phyloP scores from a whole-genome alignment of 139 green algal genomes.

The Edaphochlamys debaryana region DNA sequence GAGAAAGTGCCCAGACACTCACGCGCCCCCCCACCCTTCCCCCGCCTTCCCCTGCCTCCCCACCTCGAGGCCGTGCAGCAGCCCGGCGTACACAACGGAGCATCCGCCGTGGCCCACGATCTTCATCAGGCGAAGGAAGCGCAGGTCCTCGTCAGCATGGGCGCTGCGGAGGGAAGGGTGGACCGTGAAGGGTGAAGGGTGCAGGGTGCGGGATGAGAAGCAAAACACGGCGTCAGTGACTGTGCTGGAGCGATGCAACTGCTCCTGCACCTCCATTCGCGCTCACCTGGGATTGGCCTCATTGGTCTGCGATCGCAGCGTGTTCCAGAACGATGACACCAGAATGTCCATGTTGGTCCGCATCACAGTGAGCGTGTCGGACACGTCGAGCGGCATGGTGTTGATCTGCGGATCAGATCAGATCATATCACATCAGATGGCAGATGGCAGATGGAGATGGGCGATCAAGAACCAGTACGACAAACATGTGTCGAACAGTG shows the following conservation, averaged over 20 bases:
- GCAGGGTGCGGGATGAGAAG: neutral
- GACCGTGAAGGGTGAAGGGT: too few species aligned
- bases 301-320: neutral
- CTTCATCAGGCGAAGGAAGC: conserved; percentile 9
- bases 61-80: conserved; percentile 36
- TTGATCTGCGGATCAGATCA: neutral
- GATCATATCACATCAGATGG: too few species aligned
- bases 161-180: neutral
- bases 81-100: conserved; percentile 13
- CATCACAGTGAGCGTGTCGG: conserved; percentile 38
- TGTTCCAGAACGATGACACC: conserved; percentile 28
- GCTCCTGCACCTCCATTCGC: too few species aligned
- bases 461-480: too few species aligned
- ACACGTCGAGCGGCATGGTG: conserved; percentile 17
- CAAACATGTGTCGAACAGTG: too few species aligned
- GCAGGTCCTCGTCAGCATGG: conserved; percentile 34
- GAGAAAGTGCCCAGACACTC: too few species aligned
- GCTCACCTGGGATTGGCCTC: conserved; percentile 16
- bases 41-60: too few species aligned
- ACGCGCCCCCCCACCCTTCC: too few species aligned
- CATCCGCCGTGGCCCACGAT: conserved; percentile 22
- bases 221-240: neutral
- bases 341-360: conserved; percentile 35
- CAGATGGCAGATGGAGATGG: too few species aligned
- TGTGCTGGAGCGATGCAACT: too few species aligned